These are phyloP conservation scores for Phlegmacium glaucopus DNA, from an alignment of 768 basidiomycete species.

Conservation along the genomic window DNA sequence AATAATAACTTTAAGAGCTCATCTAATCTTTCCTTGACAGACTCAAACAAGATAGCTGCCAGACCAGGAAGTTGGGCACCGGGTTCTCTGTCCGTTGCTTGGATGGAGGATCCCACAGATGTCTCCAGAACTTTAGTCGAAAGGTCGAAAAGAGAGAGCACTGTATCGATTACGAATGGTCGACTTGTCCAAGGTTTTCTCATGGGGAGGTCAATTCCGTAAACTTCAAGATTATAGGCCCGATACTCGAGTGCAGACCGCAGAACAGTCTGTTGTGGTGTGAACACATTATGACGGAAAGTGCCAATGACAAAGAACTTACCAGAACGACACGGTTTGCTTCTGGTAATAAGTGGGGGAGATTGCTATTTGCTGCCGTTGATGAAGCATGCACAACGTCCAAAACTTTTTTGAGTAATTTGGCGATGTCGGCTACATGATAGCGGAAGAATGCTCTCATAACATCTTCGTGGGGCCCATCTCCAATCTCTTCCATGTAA, in stretches of 20 bases:
- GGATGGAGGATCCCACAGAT: slow-evolving; percentile 20
- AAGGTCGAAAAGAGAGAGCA: slow-evolving; percentile 68
- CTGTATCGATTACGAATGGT: slow-evolving; percentile 60
- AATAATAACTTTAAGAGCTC: slow-evolving; percentile 57
- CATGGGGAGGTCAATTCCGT: slow-evolving; percentile 72
- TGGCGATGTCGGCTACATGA: slow-evolving; percentile 62
- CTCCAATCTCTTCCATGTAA: slow-evolving; percentile 59
- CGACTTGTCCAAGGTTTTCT: slow-evolving; percentile 83
- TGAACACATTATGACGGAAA: not conserved
- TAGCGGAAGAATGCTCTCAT: slow-evolving; percentile 83
- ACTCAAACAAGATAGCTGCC: slow-evolving; percentile 60
- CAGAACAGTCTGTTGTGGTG: slow-evolving; percentile 54
- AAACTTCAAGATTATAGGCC: slow-evolving; percentile 64
- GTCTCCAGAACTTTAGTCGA: slow-evolving; percentile 50
- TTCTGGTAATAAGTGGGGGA: slow-evolving; percentile 51
- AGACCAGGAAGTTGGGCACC: slow-evolving; percentile 61
- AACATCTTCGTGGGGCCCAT: slow-evolving; percentile 66
- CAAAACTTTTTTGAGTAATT: slow-evolving; percentile 58
- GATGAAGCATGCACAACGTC: slow-evolving; percentile 43
- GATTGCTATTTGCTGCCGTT: slow-evolving; percentile 41
- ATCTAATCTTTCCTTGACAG: slow-evolving; percentile 62
- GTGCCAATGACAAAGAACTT: slow-evolving; percentile 19
- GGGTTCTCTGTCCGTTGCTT: slow-evolving; percentile 32
- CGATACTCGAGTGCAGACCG: slow-evolving; percentile 75
- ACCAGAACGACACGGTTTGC: slow-evolving; percentile 72